Conservation (phyloP, 2,329 filamentous ascomycete species). For the Metarhizium guizhouense region DNA sequence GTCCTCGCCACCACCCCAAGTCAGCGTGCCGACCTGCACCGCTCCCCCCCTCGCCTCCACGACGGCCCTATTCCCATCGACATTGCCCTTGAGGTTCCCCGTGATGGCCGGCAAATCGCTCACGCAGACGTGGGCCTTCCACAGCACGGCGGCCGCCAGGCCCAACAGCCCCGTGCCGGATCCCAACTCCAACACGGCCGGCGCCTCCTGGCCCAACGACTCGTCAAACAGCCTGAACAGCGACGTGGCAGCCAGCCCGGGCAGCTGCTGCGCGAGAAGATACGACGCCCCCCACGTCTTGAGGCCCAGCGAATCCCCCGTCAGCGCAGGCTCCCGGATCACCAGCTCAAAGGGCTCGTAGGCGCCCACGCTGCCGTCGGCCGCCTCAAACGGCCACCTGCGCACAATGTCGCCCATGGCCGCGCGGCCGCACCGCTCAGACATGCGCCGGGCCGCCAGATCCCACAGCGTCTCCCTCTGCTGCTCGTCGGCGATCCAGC, state of each 20-base stretch:
- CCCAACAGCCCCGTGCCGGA: conserved; percentile 89
- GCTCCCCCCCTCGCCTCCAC: conserved; percentile 47
- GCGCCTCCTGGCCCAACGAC: conserved; percentile 19
- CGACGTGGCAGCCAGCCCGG: conserved; percentile 32
- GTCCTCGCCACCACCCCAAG: conserved; percentile 55
- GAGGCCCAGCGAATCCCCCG: conserved; percentile 77
- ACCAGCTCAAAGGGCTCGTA: conserved; percentile 50
- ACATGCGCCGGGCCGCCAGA: conserved; percentile 67
- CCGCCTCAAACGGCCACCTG: conserved; percentile 39
- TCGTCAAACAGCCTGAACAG: conserved; percentile 36
- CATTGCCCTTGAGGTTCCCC: conserved; percentile 70
- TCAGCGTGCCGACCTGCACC: conserved; percentile 57
- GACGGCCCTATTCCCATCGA: conserved; percentile 49
- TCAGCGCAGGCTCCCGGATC: conserved; percentile 80
- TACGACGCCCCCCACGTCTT: conserved; percentile 96
- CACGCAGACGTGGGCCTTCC: conserved; percentile 57
- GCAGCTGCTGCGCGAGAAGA: conserved; percentile 67
- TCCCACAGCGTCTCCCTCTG: conserved; percentile 66
- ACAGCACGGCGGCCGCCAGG: conserved; percentile 68
- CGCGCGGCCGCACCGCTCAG: conserved; percentile 72
- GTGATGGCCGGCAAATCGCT: conserved; percentile 83
- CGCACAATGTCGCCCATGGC: conserved; percentile 50
- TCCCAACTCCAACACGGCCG: conserved; percentile 64
- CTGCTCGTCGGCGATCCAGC: conserved; percentile 58
- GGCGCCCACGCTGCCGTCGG: conserved; percentile 11